These are phyloP conservation scores for Akanthomyces dipterigenus DNA, from an alignment of 2,329 filamentous ascomycete genomes.

Conservation along the genomic window DNA sequence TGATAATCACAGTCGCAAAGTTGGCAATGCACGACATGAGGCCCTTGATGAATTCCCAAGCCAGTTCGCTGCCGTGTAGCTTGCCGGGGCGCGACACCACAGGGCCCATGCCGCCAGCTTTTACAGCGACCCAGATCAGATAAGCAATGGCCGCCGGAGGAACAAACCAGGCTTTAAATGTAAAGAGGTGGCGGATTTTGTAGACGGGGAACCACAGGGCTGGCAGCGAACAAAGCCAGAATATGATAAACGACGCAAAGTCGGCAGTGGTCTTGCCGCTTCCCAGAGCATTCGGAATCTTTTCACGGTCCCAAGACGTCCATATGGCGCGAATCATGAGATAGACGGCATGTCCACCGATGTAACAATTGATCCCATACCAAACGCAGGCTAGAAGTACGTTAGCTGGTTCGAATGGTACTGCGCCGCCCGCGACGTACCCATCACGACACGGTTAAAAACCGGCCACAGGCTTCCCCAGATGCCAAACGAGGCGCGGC, in stretches of 20 bases:
- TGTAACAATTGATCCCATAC: slow-evolving; percentile 82
- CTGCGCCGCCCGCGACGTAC: slow-evolving; percentile 23
- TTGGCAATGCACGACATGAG: slow-evolving; percentile 88
- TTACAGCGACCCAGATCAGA: slow-evolving; percentile 78
- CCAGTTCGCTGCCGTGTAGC: slow-evolving; percentile 60
- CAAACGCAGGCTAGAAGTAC: slow-evolving; percentile 60
- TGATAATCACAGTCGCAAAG: slow-evolving; percentile 79
- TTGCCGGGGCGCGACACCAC: slow-evolving; percentile 64
- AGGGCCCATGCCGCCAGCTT: slow-evolving; percentile 75
- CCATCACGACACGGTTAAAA: slow-evolving; percentile 80
- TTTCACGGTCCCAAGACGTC: slow-evolving; percentile 54
- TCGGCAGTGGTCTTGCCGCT: slow-evolving; percentile 46
- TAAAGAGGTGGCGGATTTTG: slow-evolving; percentile 83
- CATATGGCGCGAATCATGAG: slow-evolving; percentile 86
- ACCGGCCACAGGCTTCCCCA: slow-evolving; percentile 88
- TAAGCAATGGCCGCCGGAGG: slow-evolving; percentile 76
- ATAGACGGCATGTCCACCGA: slow-evolving; percentile 77
- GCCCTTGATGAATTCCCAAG: slow-evolving; percentile 75
- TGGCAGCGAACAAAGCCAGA: slow-evolving; percentile 74
- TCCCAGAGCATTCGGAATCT: slow-evolving; percentile 60
- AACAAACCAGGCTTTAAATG: slow-evolving; percentile 79
- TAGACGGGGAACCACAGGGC: slow-evolving; percentile 88
- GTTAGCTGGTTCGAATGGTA: slow-evolving; percentile 12
- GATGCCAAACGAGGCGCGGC: slow-evolving; percentile 74
- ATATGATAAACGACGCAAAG: slow-evolving; percentile 79